Percentiles rank a stretch among this genome's conserved stretches.
Conservation (phyloP, 2,329 filamentous ascomycete genomes). For the Hymenoscyphus salicellus region DNA sequence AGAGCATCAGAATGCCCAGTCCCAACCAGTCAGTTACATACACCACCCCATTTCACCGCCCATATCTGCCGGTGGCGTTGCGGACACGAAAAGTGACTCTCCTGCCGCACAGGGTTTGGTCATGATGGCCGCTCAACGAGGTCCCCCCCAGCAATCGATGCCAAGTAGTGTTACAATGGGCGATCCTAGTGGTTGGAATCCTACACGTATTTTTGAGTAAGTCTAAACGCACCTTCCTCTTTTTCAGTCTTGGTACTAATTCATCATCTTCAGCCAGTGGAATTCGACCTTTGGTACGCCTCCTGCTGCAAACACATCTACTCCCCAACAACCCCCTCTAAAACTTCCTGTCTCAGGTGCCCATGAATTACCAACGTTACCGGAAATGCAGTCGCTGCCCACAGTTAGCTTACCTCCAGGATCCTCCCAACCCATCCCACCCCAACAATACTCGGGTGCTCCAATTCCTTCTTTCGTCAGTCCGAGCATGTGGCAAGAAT, state of each 20-base stretch:
- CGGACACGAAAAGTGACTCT: conserved; percentile 73
- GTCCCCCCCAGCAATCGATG: conserved; percentile 50
- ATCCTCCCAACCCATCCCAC: conserved; percentile 46
- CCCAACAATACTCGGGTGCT: conserved; percentile 52
- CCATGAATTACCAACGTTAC: conserved; percentile 48
- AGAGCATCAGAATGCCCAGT: conserved; percentile 47
- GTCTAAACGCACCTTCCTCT: conserved; percentile 38
- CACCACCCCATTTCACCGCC: conserved; percentile 76
- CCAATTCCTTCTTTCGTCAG: conserved; percentile 61
- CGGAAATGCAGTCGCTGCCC: conserved; percentile 48
- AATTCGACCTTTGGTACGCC: conserved; percentile 81
- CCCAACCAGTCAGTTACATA: conserved; percentile 63
- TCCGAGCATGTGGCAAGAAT: conserved; percentile 71
- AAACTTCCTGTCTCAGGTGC: conserved; percentile 36
- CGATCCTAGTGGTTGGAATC: conserved; percentile 74
- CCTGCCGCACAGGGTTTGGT: conserved; percentile 68
- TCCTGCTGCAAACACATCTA: conserved; percentile 35
- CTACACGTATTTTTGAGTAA: conserved; percentile 85
- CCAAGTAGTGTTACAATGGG: conserved; percentile 56
- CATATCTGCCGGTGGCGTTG: conserved; percentile 66
- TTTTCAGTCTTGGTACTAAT: conserved; percentile 6
- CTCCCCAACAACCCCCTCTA: conserved; percentile 38
- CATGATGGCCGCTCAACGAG: conserved; percentile 59
- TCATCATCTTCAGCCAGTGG: conserved; percentile 70
- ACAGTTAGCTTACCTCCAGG: conserved; percentile 45